Evolutionary conservation across 768 basidiomycete genomes (phyloP), one percentile per base, ranked within the genome.

Genomic region (Pleurotus giganteus): DNA sequence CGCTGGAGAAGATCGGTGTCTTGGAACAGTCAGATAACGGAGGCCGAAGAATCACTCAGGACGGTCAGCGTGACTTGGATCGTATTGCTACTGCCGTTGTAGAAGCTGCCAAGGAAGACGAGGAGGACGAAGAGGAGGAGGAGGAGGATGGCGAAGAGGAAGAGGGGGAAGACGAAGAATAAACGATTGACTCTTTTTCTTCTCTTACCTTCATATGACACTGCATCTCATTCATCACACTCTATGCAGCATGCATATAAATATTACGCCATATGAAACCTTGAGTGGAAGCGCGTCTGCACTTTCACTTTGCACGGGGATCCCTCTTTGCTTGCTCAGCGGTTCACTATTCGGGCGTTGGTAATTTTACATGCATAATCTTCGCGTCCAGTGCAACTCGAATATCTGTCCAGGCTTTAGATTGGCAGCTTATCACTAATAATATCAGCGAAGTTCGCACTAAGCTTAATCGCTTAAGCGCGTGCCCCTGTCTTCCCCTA

Each of bases 1-100:
- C 94, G 43, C 80, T 98, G 63, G 96, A 98, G 83, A 97, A 96
- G 83, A 98, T 99, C 67, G 95, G 95, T 66, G 97, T 98, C 56
- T 81, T 98, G 65, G 97, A 98, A 78, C 82, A 88, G 75, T 84
- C 89, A 57, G 85, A 89, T 41, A 94, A 95, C 67, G 97, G 96
- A 64, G 96, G 96, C 58, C 86, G 97, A 66, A 85, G 91, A 77
- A 96, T 98, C 71, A 87, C 85, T 69, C 95, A 98, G 76, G 96
- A 98, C 68, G 96, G 96, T 60, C 91, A 93, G 74, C 88, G 94
- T 65, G 94, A 97, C 71, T 79, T 96, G 74, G 92, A 94, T 72
- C 91, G 92, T 55, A 94, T 94, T 70, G 91, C 92, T 32, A 92
- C 91, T 15, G 88, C 92, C 44, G 90, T 94, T 9, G 86, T 92